These are phyloP conservation scores for Erysiphe pulchra DNA, from an alignment of 2,329 filamentous ascomycete species.

Conservation along the genomic window DNA sequence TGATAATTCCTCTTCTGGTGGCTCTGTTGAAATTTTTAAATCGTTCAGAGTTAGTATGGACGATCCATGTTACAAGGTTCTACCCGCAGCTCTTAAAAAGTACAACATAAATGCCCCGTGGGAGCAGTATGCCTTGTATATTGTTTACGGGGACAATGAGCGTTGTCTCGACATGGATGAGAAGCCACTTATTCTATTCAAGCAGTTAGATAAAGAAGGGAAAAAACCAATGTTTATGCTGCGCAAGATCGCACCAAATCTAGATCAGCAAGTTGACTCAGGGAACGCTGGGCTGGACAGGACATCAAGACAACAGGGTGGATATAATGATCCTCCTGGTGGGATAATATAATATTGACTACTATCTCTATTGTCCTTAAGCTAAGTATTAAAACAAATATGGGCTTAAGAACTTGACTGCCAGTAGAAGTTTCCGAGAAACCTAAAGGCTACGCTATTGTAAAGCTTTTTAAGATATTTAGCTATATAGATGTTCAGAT, in stretches of 20 bases:
- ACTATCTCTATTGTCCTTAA: neutral
- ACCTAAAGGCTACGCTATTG: no score
- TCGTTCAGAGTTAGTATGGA: slow-evolving; percentile 96
- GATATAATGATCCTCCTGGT: slow-evolving; percentile 10
- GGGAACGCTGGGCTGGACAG: slow-evolving; percentile 11
- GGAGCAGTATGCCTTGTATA: slow-evolving; percentile 93
- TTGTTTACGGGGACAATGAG: slow-evolving; percentile 97
- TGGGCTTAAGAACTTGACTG: neutral
- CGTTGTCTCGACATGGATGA: slow-evolving; percentile 78
- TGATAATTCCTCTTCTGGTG: slow-evolving; percentile 29
- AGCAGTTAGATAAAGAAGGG: slow-evolving; percentile 87
- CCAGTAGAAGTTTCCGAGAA: neutral
- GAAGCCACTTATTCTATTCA: slow-evolving; percentile 85
- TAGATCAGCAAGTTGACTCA: slow-evolving; percentile 18
- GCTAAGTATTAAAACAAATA: neutral
- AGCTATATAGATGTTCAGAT: no score
- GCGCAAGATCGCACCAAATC: slow-evolving; percentile 17
- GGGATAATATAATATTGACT: slow-evolving; percentile 11
- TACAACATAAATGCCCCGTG: slow-evolving; percentile 97
- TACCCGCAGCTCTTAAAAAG: slow-evolving; percentile 85
- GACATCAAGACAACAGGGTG: slow-evolving; percentile 4
- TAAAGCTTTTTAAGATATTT: no score
- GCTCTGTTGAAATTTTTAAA: slow-evolving; percentile 87
- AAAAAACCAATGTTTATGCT: slow-evolving; percentile 99
- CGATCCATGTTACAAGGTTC: slow-evolving; percentile 88